Conservation (phyloP, 306 rosid species). For the Quercus agrifolia region DNA sequence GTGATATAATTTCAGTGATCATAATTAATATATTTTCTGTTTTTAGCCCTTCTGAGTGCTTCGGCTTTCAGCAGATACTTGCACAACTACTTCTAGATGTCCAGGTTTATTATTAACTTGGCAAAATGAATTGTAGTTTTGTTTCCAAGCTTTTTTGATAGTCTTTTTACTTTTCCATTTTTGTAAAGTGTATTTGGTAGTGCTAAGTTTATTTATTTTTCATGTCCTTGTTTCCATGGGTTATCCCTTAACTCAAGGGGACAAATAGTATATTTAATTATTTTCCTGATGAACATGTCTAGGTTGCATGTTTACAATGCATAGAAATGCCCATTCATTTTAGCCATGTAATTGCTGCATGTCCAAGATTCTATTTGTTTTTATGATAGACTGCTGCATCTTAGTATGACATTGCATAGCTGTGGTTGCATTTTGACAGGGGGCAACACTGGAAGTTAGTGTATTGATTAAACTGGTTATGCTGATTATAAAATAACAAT, state of each 20-base stretch:
- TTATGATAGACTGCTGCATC: conserved; percentile 5
- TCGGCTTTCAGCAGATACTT: background rate
- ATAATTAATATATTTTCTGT: background rate
- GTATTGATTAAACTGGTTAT: conserved; percentile 6
- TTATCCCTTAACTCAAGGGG: background rate
- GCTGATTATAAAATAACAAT: background rate
- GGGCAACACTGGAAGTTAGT: conserved; percentile 27
- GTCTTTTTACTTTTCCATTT: background rate
- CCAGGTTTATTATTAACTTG: background rate
- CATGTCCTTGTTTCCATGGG: background rate
- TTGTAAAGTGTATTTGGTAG: background rate
- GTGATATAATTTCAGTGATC: background rate
- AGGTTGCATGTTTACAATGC: background rate
- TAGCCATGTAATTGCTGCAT: background rate
- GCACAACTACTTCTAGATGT: background rate
- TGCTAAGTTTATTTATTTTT: background rate
- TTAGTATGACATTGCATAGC: conserved; percentile 23
- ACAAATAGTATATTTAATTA: background rate
- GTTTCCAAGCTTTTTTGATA: background rate
- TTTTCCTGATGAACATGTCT: background rate
- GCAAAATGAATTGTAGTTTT: background rate
- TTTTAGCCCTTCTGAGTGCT: background rate
- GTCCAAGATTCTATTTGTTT: conserved; percentile 10
- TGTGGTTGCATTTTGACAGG: conserved; percentile 25
- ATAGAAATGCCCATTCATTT: background rate